These are phyloP conservation scores for Coniophora puteana DNA, from an alignment of 1,284 basidiomycete genomes.

Conservation along the genomic window DNA sequence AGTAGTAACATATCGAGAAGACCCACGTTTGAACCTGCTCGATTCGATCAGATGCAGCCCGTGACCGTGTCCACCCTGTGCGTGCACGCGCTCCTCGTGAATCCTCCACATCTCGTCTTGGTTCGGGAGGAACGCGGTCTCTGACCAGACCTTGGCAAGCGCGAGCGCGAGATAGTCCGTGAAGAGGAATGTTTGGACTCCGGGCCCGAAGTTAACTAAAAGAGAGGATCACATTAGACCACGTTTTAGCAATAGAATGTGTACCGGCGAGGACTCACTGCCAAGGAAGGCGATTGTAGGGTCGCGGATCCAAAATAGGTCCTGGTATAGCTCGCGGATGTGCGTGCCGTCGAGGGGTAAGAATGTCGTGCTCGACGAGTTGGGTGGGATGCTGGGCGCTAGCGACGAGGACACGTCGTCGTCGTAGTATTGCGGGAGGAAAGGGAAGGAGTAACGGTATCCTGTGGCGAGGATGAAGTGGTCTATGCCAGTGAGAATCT, in stretches of 20 bases:
- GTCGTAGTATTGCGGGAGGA: constrained; percentile 39
- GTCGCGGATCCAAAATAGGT: constrained; percentile 47
- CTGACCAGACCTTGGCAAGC: constrained; percentile 34
- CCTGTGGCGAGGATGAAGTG: constrained; percentile 43
- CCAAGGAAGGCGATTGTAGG: constrained; percentile 42
- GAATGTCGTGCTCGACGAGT: constrained; percentile 21
- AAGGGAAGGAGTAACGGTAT: constrained; percentile 44
- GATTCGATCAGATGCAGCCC: constrained; percentile 31
- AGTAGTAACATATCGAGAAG: too few relatives aligned
- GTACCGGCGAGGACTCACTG: constrained; percentile 23
- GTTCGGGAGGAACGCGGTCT: constrained; percentile 29
- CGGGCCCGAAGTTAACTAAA: constrained; percentile 36
- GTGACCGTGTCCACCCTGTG: constrained; percentile 31
- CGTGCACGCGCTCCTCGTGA: constrained; percentile 25
- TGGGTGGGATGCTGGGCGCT: constrained; percentile 19
- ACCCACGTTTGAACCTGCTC: constrained; percentile 21
- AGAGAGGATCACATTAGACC: not conserved
- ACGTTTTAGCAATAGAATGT: too few relatives aligned
- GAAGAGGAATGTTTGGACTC: constrained; percentile 35
- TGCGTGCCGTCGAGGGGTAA: constrained; percentile 44
- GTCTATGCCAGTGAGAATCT: constrained; percentile 35
- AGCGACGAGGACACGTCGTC: too few relatives aligned
- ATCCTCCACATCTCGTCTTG: constrained; percentile 27
- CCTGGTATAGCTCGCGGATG: constrained; percentile 40
- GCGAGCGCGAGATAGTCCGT: constrained; percentile 33